A percentile compares a stretch with the other conserved stretches of the same genome.
phyloP scores from a whole-genome alignment of 441 rosid species.

The Viola pubescens region DNA sequence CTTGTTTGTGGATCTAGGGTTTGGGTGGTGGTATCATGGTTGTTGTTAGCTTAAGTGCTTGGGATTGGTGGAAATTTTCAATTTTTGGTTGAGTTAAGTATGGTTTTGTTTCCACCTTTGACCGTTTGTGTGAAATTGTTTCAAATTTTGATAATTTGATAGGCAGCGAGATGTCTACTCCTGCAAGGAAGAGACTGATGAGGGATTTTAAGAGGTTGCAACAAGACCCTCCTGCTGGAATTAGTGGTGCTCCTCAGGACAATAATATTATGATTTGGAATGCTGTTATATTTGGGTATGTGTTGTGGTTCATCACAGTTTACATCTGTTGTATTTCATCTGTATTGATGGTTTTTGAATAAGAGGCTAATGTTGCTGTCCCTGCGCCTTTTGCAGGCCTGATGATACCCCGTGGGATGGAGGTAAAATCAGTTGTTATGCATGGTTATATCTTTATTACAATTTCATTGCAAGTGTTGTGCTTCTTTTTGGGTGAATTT shows the following conservation, averaged over 20 bases:
- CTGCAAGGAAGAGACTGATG: conserved; percentile 76
- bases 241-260: conserved; percentile 71
- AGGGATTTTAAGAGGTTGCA: conserved; percentile 81
- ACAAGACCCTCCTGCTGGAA: conserved; percentile 77
- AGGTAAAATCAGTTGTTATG: conserved; percentile 31
- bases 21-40: no score
- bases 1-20: no score
- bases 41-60: no score
- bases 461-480: no score
- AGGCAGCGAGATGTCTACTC: conserved; percentile 51
- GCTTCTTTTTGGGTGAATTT: no score
- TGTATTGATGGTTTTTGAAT: neutral
- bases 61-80: no score
- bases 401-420: conserved; percentile 90
- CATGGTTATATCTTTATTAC: neutral
- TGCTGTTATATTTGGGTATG: conserved; percentile 68
- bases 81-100: no score
- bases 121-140: no score
- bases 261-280: conserved; percentile 75
- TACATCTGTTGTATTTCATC: neutral
- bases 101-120: no score
- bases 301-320: neutral
- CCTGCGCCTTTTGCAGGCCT: conserved; percentile 40
- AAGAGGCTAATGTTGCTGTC: neutral
- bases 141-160: neutral